Conservation (phyloP, 257 asterid genomes). For the Mitragyna speciosa region DNA sequence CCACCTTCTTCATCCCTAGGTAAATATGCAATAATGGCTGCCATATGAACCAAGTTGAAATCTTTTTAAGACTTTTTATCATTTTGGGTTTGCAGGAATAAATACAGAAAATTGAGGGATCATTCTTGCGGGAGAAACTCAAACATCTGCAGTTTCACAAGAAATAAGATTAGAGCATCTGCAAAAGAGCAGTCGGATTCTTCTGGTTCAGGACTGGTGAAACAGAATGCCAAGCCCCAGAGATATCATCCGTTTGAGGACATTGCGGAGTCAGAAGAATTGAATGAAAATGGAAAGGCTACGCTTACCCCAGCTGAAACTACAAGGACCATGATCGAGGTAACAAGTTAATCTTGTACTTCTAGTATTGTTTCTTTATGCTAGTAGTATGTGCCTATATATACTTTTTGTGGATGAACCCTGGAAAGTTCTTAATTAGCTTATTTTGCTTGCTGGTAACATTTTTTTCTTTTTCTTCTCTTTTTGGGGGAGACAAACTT, state of each 20-base stretch:
- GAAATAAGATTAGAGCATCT: conserved; percentile 56
- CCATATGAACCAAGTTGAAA: background rate
- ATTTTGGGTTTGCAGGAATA: conserved; percentile 31
- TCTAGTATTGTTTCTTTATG: background rate
- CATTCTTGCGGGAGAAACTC: conserved; percentile 35
- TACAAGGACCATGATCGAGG: conserved; percentile 81
- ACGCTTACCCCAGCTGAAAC: conserved; percentile 78
- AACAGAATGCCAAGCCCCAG: conserved; percentile 85
- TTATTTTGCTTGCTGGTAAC: conserved; percentile 1
- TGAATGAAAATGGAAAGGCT: conserved; percentile 52
- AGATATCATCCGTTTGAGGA: conserved; percentile 97
- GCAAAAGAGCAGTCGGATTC: conserved; percentile 43
- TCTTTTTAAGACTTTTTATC: background rate
- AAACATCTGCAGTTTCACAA: conserved; percentile 27
- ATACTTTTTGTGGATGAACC: background rate
- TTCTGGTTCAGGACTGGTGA: conserved; percentile 67
- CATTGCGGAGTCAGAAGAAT: conserved; percentile 60
- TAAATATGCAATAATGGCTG: conserved; percentile 10
- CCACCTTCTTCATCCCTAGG: conserved; percentile 51
- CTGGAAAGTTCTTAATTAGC: background rate
- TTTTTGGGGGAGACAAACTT: background rate
- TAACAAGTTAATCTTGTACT: conserved; percentile 8
- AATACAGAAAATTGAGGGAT: conserved; percentile 27
- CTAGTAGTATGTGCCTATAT: background rate
- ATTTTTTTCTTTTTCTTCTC: background rate